A percentile compares a stretch with the other conserved stretches of the same genome.
These are phyloP conservation scores for Coemansia sp. DNA, from an alignment of 192 early-diverging fungal species.

Conservation along the genomic window DNA sequence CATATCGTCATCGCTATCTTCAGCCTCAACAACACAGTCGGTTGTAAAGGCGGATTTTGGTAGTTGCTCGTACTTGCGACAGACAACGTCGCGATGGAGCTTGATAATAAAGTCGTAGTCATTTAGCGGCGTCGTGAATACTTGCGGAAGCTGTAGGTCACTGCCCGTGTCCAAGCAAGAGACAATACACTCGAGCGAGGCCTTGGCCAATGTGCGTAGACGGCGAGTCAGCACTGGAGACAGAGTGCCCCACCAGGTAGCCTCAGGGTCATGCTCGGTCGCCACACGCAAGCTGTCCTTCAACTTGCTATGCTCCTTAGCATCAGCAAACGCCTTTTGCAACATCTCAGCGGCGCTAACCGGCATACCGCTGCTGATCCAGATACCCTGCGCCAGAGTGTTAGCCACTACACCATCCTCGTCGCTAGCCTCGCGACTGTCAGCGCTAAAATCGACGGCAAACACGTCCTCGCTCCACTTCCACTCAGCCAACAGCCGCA, in stretches of 20 bases:
- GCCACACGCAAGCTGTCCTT: slow-evolving; percentile 30
- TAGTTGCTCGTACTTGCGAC: slow-evolving; percentile 64
- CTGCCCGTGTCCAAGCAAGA: slow-evolving; percentile 16
- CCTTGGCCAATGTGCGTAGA: slow-evolving; percentile 66
- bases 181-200: slow-evolving; percentile 63
- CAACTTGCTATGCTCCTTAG: slow-evolving; percentile 40
- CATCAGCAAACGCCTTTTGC: slow-evolving; percentile 60
- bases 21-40: background rate
- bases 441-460: slow-evolving; percentile 77
- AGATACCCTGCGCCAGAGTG: slow-evolving; percentile 16
- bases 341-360: slow-evolving; percentile 16
- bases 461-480: slow-evolving; percentile 77
- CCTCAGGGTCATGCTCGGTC: slow-evolving; percentile 39
- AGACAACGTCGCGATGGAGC: slow-evolving; percentile 59
- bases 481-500: slow-evolving; percentile 74
- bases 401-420: background rate
- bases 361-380: slow-evolving; percentile 26
- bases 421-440: slow-evolving; percentile 48
- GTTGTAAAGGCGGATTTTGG: slow-evolving; percentile 48
- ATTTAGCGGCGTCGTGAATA: slow-evolving; percentile 79
- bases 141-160: slow-evolving; percentile 47
- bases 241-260: slow-evolving; percentile 37
- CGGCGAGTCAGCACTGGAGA: slow-evolving; percentile 41
- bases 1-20: background rate
- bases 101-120: slow-evolving; percentile 81